Evolutionary conservation across 306 rosid genomes (phyloP).

Genomic region (Begonia peltatifolia): DNA sequence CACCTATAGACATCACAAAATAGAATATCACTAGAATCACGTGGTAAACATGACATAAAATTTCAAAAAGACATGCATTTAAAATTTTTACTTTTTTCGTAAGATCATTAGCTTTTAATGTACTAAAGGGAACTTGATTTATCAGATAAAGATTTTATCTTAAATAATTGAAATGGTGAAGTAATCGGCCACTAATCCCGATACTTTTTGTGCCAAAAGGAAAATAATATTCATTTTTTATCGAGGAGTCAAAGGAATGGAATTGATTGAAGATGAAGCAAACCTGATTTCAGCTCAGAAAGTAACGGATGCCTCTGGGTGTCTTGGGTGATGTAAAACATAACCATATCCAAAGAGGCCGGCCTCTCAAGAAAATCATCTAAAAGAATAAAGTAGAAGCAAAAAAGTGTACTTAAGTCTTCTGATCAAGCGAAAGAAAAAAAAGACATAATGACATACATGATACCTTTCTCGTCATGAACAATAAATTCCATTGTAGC

Average conservation of each 20-base stretch:
- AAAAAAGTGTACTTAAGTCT: conserved; percentile 1
- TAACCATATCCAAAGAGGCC: conserved; percentile 59
- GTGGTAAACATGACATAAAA: neutral
- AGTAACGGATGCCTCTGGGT: conserved; percentile 91
- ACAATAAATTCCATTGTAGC: conserved; percentile 71
- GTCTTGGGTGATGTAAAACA: conserved; percentile 90
- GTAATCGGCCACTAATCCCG: too few relatives aligned
- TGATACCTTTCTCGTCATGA: conserved; percentile 65
- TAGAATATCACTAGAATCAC: conserved; percentile 2
- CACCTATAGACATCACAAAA: conserved; percentile 39
- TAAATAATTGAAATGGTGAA: too few relatives aligned
- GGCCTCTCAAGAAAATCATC: conserved; percentile 64
- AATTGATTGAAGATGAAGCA: conserved; percentile 8
- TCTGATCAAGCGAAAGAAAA: neutral
- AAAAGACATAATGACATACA: neutral
- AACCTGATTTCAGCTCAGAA: conserved; percentile 78
- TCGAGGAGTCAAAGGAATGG: neutral
- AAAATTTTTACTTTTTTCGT: too few relatives aligned
- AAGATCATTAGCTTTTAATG: too few relatives aligned
- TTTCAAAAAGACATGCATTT: too few relatives aligned
- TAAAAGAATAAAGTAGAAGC: conserved; percentile 17
- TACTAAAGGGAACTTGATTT: too few relatives aligned
- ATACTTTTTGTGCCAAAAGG: neutral
- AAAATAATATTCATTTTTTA: conserved; percentile 4
- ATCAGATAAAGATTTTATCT: too few relatives aligned